Percentiles rank a stretch among this genome's conserved stretches.
These are phyloP conservation scores for Diplotaxis tenuifolia DNA, from an alignment of 345 rosid genomes.

Conservation along the genomic window DNA sequence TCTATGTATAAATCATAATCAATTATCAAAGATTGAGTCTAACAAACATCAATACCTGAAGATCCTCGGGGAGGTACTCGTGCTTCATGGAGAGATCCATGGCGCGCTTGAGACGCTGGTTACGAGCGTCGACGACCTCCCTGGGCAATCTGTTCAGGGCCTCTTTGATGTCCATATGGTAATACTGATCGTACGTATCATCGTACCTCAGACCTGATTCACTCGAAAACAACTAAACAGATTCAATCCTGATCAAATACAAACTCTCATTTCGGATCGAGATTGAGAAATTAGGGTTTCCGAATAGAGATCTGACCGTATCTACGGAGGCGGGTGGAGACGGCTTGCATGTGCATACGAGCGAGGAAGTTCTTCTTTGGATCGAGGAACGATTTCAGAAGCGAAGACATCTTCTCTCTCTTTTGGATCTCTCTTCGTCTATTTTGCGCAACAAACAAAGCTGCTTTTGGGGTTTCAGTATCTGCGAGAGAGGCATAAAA, in stretches of 20 bases:
- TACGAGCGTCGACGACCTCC: constrained; percentile 87
- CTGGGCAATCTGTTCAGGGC: constrained; percentile 84
- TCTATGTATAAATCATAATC: too few relatives aligned
- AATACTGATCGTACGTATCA: constrained; percentile 81
- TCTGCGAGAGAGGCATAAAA: not conserved
- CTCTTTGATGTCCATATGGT: constrained; percentile 81
- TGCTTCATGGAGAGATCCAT: constrained; percentile 99
- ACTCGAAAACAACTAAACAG: not conserved
- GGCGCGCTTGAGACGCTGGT: constrained; percentile 97
- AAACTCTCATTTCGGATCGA: constrained; percentile 2
- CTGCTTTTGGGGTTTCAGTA: not conserved
- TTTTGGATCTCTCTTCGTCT: not conserved
- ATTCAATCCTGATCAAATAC: not conserved
- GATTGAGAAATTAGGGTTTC: constrained; percentile 29
- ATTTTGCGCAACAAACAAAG: not conserved
- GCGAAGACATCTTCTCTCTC: constrained; percentile 23
- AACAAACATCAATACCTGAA: constrained; percentile 54
- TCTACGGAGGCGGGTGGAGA: constrained; percentile 36
- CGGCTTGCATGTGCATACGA: constrained; percentile 37
- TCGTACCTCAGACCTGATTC: constrained; percentile 79
- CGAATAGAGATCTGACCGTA: constrained; percentile 35
- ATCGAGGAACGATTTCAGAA: constrained; percentile 34
- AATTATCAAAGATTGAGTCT: not conserved
- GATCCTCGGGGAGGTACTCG: constrained; percentile 72
- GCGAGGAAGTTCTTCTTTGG: constrained; percentile 41